Percentiles rank a stretch among this genome's conserved stretches.
These are phyloP conservation scores for Vigna angularis DNA, from an alignment of 306 rosid genomes.

Conservation along the genomic window DNA sequence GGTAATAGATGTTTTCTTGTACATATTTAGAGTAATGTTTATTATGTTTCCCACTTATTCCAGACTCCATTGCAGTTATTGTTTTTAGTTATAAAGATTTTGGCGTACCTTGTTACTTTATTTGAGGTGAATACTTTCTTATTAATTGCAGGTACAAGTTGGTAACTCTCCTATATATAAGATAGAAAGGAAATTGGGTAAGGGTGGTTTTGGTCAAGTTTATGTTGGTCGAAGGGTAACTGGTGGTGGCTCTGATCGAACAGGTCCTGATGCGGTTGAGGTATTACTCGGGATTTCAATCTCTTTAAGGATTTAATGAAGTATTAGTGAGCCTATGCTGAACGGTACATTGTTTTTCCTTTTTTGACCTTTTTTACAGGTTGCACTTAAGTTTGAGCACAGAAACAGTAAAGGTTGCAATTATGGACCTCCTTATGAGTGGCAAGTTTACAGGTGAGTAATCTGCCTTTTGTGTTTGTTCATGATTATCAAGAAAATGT, in stretches of 20 bases:
- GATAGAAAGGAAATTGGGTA: constrained; percentile 91
- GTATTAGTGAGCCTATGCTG: constrained; percentile 8
- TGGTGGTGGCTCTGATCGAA: constrained; percentile 78
- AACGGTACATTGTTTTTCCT: constrained; percentile 41
- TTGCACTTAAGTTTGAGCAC: constrained; percentile 90
- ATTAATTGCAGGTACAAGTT: constrained; percentile 76
- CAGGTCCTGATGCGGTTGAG: constrained; percentile 87
- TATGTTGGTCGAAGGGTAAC: constrained; percentile 85
- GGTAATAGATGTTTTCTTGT: constrained; percentile 6
- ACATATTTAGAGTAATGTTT: constrained; percentile 5
- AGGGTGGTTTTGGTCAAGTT: constrained; percentile 98
- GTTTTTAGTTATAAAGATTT: not conserved
- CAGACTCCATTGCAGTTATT: constrained; percentile 1
- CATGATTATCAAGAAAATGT: constrained; percentile 1
- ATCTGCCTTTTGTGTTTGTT: constrained; percentile 18
- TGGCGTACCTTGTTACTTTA: constrained; percentile 10
- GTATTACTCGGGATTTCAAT: constrained; percentile 51
- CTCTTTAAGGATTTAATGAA: constrained; percentile 36
- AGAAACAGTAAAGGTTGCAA: constrained; percentile 95
- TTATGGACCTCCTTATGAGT: constrained; percentile 95
- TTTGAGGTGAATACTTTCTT: constrained; percentile 27
- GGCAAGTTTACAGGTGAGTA: constrained; percentile 91
- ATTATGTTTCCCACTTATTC: not conserved
- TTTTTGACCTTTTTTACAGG: constrained; percentile 58
- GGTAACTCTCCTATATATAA: constrained; percentile 87